Conservation (phyloP, 1,284 basidiomycete genomes). For the Trichosporon inkin region DNA sequence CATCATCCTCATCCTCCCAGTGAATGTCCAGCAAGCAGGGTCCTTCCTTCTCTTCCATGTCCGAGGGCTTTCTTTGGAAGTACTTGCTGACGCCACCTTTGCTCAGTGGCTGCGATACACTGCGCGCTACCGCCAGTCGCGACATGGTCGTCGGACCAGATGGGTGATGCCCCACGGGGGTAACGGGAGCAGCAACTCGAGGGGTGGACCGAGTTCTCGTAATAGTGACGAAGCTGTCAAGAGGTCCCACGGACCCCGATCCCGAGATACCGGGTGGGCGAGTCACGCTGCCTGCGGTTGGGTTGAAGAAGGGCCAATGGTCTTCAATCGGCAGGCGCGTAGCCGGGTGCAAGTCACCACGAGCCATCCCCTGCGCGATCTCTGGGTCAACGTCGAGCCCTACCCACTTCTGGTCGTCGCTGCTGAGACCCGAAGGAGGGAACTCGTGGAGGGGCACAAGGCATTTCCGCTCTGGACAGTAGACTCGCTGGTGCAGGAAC, state of each 20-base stretch:
- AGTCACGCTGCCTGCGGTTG: slow-evolving; percentile 8
- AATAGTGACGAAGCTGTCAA: slow-evolving; percentile 44
- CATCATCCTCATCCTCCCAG: slow-evolving; percentile 26
- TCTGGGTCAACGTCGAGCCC: slow-evolving; percentile 56
- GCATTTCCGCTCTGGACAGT: slow-evolving; percentile 63
- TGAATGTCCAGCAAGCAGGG: slow-evolving; percentile 17
- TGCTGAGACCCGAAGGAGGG: slow-evolving; percentile 56
- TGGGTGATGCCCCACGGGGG: slow-evolving; percentile 32
- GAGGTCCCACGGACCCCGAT: slow-evolving; percentile 23
- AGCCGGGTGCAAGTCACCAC: slow-evolving; percentile 74
- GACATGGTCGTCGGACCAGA: slow-evolving; percentile 43
- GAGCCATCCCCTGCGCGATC: slow-evolving; percentile 59
- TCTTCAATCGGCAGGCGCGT: slow-evolving; percentile 69
- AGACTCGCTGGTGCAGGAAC: slow-evolving; percentile 91
- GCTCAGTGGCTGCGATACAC: slow-evolving; percentile 2
- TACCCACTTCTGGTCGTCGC: slow-evolving; percentile 66
- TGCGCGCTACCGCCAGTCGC: slow-evolving; percentile 22
- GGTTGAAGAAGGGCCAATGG: slow-evolving; percentile 62
- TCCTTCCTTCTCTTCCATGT: not conserved
- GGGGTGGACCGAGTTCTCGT: slow-evolving; percentile 24
- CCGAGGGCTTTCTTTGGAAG: slow-evolving; percentile 22
- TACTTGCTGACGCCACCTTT: slow-evolving; percentile 31
- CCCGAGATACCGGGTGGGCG: not conserved
- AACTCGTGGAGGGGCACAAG: slow-evolving; percentile 67
- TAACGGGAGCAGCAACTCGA: slow-evolving; percentile 25